Conservation (phyloP, 768 basidiomycete species). For the Collybiopsis confluens region DNA sequence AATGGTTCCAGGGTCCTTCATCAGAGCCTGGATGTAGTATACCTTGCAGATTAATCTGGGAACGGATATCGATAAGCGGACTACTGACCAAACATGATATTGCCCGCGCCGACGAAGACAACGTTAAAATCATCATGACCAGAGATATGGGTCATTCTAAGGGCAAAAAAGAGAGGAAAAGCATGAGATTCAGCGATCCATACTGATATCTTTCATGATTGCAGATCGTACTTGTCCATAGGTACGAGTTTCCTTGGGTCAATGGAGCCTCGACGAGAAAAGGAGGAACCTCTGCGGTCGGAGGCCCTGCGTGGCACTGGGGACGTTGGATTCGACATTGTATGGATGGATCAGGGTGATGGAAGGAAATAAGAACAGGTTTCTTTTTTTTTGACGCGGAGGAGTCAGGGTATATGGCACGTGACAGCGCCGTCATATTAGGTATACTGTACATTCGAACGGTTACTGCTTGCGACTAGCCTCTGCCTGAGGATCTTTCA, state of each 20-base stretch:
- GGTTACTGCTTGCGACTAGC: neutral
- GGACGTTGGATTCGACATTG: conserved; percentile 5
- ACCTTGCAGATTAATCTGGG: neutral
- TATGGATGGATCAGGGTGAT: neutral
- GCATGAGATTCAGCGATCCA: conserved; percentile 1
- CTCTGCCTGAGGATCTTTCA: conserved; percentile 20
- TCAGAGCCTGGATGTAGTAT: conserved; percentile 58
- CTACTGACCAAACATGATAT: conserved; percentile 90
- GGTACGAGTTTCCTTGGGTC: conserved; percentile 73
- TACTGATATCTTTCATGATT: conserved; percentile 5
- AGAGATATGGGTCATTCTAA: conserved; percentile 45
- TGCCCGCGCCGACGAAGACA: conserved; percentile 92
- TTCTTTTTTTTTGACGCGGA: neutral
- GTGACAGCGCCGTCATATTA: neutral
- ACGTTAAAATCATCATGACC: conserved; percentile 85
- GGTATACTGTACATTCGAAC: no score
- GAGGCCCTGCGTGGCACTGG: conserved; percentile 38
- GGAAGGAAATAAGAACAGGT: neutral
- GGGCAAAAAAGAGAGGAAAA: conserved; percentile 11
- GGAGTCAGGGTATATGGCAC: no score
- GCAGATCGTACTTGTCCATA: conserved; percentile 67
- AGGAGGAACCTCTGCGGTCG: conserved; percentile 47
- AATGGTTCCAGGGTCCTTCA: conserved; percentile 92
- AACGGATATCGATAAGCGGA: neutral
- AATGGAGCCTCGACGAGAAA: conserved; percentile 68